These are phyloP conservation scores for Boletus tomentosulus DNA, from an alignment of 768 basidiomycete species.

Conservation along the genomic window DNA sequence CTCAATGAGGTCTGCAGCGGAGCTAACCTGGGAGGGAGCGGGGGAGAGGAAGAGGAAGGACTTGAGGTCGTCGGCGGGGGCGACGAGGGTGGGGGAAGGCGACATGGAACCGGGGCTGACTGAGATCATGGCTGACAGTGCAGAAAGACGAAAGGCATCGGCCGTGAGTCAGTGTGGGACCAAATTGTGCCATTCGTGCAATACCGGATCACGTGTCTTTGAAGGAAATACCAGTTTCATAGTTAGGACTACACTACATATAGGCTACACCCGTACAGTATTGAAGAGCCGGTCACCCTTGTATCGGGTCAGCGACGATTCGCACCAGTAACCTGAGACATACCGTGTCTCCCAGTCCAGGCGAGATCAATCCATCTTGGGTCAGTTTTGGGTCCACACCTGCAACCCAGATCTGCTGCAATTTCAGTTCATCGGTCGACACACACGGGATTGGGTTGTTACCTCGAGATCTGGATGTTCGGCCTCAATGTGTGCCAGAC, in stretches of 20 bases:
- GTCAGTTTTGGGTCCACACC: constrained; percentile 76
- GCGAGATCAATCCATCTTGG: constrained; percentile 72
- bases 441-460: not conserved
- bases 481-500: constrained; percentile 59
- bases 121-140: not conserved
- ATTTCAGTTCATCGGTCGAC: not conserved
- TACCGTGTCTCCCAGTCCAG: constrained; percentile 89
- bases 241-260: not conserved
- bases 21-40: constrained; percentile 13
- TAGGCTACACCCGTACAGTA: constrained; percentile 45
- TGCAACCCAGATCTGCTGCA: constrained; percentile 75
- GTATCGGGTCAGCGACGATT: not conserved
- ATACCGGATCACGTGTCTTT: constrained; percentile 29
- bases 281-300: constrained; percentile 87
- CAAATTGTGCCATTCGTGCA: constrained; percentile 30
- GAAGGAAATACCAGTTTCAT: not conserved
- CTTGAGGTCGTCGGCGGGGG: constrained; percentile 30
- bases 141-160: not conserved
- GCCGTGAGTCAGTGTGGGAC: constrained; percentile 18
- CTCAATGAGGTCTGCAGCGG: constrained; percentile 66
- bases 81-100: constrained; percentile 34
- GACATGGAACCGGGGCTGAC: constrained; percentile 14
- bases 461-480: constrained; percentile 83
- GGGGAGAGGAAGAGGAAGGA: constrained; percentile 4
- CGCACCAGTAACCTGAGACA: constrained; percentile 25